A percentile compares a stretch with the other conserved stretches of the same genome.
These are phyloP conservation scores for Hypomyces perniciosus DNA, from an alignment of 2,329 filamentous ascomycete genomes.

Conservation along the genomic window DNA sequence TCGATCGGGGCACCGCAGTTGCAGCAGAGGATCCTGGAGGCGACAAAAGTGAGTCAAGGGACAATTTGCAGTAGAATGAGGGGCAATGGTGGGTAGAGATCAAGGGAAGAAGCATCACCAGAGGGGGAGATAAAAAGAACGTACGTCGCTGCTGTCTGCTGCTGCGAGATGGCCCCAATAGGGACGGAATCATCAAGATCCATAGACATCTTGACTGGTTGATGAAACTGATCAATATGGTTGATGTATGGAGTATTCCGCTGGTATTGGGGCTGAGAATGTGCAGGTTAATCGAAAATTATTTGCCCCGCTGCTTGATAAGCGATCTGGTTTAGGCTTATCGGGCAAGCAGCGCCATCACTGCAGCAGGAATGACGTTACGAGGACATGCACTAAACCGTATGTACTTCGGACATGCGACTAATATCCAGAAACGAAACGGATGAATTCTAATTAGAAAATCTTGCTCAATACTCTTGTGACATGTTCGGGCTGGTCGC, in stretches of 20 bases:
- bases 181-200: constrained; percentile 38
- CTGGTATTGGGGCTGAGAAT: constrained; percentile 16
- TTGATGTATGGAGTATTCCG: constrained; percentile 13
- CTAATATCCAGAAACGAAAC: neutral
- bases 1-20: constrained; percentile 96
- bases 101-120: neutral
- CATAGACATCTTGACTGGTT: constrained; percentile 33
- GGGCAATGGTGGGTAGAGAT: too few species aligned
- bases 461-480: constrained; percentile 59
- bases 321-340: constrained; percentile 19
- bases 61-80: neutral
- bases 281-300: constrained; percentile 22
- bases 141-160: constrained; percentile 36
- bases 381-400: constrained; percentile 13
- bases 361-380: neutral
- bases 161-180: constrained; percentile 26
- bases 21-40: constrained; percentile 72
- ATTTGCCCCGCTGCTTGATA: constrained; percentile 35
- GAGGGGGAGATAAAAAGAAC: constrained; percentile 16
- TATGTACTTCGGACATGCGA: neutral
- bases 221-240: constrained; percentile 2
- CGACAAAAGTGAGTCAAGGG: neutral
- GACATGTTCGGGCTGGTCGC: constrained; percentile 49
- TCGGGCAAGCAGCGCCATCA: constrained; percentile 2
- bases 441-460: constrained; percentile 36